Evolutionary conservation across 768 basidiomycete species (phyloP).

Genomic region (Porphyrellus cyaneotinctus): DNA sequence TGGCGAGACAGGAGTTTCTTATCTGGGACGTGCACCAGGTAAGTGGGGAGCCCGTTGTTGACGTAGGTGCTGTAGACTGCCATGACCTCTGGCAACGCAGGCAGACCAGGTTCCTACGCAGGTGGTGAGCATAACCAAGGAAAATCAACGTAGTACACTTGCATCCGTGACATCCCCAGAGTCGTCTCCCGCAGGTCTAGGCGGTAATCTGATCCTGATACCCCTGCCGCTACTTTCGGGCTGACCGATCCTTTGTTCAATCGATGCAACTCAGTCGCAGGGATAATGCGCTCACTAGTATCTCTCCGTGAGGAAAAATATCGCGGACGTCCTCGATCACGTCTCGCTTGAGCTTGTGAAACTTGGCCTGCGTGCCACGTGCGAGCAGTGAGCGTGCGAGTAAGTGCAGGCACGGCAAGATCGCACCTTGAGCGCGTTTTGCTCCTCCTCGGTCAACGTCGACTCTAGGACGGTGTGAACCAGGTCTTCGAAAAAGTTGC

Average conservation of each 20-base stretch:
- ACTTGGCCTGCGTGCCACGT: slow-evolving; percentile 21
- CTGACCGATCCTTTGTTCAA: slow-evolving; percentile 4
- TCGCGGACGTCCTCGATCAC: slow-evolving; percentile 27
- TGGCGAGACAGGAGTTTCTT: slow-evolving; percentile 28
- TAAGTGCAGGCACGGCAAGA: background rate
- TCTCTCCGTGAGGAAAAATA: slow-evolving; percentile 28
- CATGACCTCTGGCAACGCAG: slow-evolving; percentile 25
- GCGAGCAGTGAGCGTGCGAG: background rate
- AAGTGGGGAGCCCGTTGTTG: slow-evolving; percentile 30
- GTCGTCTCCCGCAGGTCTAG: slow-evolving; percentile 7
- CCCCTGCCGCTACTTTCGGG: slow-evolving; percentile 25
- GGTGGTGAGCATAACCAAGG: background rate
- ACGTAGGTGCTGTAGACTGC: slow-evolving; percentile 16
- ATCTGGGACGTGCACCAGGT: slow-evolving; percentile 26
- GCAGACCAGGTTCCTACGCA: slow-evolving; percentile 13
- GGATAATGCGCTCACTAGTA: slow-evolving; percentile 18
- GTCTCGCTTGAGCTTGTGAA: slow-evolving; percentile 27
- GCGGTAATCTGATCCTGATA: slow-evolving; percentile 20
- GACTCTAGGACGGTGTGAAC: slow-evolving; percentile 18
- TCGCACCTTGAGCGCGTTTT: slow-evolving; percentile 23
- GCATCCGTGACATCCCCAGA: slow-evolving; percentile 3
- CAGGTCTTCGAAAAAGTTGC: slow-evolving; percentile 30
- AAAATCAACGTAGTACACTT: background rate
- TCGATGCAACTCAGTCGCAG: background rate
- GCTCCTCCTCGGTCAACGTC: slow-evolving; percentile 22